Conservation (phyloP, 345 rosid species). For the Melaleuca alternifolia region DNA sequence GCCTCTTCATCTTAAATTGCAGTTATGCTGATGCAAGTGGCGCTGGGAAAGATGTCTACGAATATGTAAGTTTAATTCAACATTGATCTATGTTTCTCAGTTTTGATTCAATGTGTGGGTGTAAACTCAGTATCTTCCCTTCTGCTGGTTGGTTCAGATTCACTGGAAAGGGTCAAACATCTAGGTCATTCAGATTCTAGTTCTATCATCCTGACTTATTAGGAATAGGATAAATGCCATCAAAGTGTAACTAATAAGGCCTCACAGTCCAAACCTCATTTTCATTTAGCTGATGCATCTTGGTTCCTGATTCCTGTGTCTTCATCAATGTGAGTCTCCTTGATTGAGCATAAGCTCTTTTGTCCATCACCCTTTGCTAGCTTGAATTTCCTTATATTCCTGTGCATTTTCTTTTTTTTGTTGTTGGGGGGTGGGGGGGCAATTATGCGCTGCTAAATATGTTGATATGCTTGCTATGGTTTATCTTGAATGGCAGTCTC, state of each 20-base stretch:
- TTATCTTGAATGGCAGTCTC: not conserved
- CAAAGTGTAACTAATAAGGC: not conserved
- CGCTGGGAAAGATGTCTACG: conserved; percentile 83
- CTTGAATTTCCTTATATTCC: not conserved
- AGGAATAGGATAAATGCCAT: not conserved
- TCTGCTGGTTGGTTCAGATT: not conserved
- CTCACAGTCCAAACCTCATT: not conserved
- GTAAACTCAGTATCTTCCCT: not conserved
- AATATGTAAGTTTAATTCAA: conserved; percentile 39
- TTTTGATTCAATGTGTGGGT: not conserved
- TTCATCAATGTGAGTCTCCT: not conserved
- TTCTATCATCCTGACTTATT: not conserved
- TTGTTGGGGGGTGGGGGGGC: no score
- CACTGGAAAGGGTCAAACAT: not conserved
- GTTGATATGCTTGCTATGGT: not conserved
- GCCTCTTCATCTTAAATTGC: not conserved
- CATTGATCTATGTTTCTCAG: not conserved
- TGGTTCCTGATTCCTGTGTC: not conserved
- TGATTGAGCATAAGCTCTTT: not conserved
- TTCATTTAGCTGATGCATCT: not conserved
- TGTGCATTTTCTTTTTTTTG: not conserved
- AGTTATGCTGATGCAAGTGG: conserved; percentile 92
- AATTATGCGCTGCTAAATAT: not conserved
- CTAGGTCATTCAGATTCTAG: not conserved
- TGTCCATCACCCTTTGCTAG: not conserved